phyloP scores from a whole-genome alignment of 371 early-diverging fungal genomes.

The Furculomyces boomerangus region DNA sequence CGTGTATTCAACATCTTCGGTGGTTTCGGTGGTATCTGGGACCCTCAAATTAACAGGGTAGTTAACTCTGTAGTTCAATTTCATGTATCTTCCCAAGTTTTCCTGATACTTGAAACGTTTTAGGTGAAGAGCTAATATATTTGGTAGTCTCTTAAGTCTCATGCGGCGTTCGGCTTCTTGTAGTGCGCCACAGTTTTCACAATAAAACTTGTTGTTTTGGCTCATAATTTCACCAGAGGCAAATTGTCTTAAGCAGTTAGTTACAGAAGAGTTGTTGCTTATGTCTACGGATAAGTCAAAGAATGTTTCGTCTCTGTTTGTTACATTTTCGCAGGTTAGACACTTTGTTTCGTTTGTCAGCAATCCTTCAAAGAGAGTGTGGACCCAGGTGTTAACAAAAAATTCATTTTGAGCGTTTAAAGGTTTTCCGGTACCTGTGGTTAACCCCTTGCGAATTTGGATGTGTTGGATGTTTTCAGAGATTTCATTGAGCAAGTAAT shows the following conservation, averaged over 20 bases:
- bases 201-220: conserved; percentile 91
- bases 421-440: conserved; percentile 7
- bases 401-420: conserved; percentile 8
- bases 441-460: conserved; percentile 21
- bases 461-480: conserved; percentile 65
- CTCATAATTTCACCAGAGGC: conserved; percentile 85
- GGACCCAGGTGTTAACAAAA: conserved; percentile 67
- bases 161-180: conserved; percentile 96
- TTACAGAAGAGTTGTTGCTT: conserved; percentile 83
- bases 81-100: conserved; percentile 68
- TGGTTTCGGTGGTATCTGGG: conserved; percentile 81
- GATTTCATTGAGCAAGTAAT: conserved; percentile 78
- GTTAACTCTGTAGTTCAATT: conserved; percentile 83
- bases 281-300: conserved; percentile 91
- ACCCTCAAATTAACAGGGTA: conserved; percentile 84
- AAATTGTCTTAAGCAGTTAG: conserved; percentile 79
- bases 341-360: conserved; percentile 93
- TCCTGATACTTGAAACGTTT: conserved; percentile 96
- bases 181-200: conserved; percentile 80
- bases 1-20: conserved; percentile 70
- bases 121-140: conserved; percentile 83
- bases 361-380: conserved; percentile 84
- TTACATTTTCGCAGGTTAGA: conserved; percentile 88
- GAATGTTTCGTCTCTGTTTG: conserved; percentile 83
- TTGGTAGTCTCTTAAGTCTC: conserved; percentile 85